These are phyloP conservation scores for Talaromyces islandicus DNA, from an alignment of 2,329 filamentous ascomycete species.

Conservation along the genomic window DNA sequence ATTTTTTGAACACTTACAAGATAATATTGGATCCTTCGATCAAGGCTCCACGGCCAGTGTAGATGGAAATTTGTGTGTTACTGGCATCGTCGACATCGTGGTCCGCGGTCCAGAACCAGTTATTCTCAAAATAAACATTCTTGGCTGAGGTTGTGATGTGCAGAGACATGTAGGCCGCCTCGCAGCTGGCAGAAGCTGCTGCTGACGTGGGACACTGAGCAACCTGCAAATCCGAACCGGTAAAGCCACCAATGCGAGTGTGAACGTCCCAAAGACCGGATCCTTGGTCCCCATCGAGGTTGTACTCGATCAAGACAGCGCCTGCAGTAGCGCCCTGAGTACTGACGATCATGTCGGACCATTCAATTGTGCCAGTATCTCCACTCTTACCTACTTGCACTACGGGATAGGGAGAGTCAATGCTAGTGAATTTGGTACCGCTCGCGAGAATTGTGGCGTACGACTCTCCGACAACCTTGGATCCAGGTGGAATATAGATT, in stretches of 20 bases:
- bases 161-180: slow-evolving; percentile 32
- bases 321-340: slow-evolving; percentile 62
- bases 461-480: slow-evolving; percentile 51
- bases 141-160: slow-evolving; percentile 29
- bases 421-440: slow-evolving; percentile 52
- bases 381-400: slow-evolving; percentile 61
- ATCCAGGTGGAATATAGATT: slow-evolving; percentile 43
- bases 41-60: slow-evolving; percentile 47
- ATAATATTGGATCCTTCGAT: slow-evolving; percentile 40
- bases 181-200: slow-evolving; percentile 26
- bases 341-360: slow-evolving; percentile 65
- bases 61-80: slow-evolving; percentile 48
- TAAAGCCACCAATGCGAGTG: slow-evolving; percentile 47
- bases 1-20: slow-evolving; percentile 26
- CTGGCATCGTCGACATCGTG: slow-evolving; percentile 49
- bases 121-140: slow-evolving; percentile 44
- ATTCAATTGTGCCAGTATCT: slow-evolving; percentile 61
- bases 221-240: slow-evolving; percentile 42
- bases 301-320: slow-evolving; percentile 68
- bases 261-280: slow-evolving; percentile 55
- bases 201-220: slow-evolving; percentile 39
- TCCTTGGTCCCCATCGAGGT: slow-evolving; percentile 48
- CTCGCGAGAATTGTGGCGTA: slow-evolving; percentile 52
- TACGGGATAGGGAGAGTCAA: slow-evolving; percentile 56
- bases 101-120: slow-evolving; percentile 49